Evolutionary conservation across 495 filamentous ascomycete genomes (phyloP).

Genomic region (Talaromyces thailandensis): DNA sequence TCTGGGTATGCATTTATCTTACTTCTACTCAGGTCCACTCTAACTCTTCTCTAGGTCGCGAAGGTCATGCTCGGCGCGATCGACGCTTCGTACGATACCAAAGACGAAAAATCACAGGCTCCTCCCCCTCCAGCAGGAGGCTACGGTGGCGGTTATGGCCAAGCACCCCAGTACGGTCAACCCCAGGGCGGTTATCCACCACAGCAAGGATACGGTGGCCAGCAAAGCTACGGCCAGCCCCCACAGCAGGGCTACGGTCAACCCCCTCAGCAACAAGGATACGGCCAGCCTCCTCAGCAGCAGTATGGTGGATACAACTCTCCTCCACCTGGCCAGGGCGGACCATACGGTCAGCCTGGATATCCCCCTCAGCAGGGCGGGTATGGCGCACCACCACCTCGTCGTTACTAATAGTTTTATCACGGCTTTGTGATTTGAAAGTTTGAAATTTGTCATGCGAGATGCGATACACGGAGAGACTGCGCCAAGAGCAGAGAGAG

Average conservation of each 20-base stretch:
- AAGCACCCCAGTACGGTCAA: background rate
- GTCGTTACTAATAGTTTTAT: background rate
- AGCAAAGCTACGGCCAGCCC: constrained; percentile 16
- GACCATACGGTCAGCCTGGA: background rate
- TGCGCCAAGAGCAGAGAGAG: background rate
- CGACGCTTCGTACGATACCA: constrained; percentile 54
- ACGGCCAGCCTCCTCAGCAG: constrained; percentile 13
- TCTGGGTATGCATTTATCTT: constrained; percentile 40
- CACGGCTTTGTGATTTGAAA: background rate
- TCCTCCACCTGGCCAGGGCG: background rate
- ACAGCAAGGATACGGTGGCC: constrained; percentile 12
- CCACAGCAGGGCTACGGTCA: constrained; percentile 18
- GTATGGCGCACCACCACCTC: background rate
- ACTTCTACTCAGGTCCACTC: background rate
- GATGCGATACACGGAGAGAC: background rate
- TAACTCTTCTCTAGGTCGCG: constrained; percentile 32
- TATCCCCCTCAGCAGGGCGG: constrained; percentile 13
- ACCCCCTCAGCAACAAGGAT: constrained; percentile 13
- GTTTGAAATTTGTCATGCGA: background rate
- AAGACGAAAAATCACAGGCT: constrained; percentile 46
- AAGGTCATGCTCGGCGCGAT: constrained; percentile 67
- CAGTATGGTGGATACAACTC: constrained; percentile 11
- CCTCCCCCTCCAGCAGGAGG: constrained; percentile 13
- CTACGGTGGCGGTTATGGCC: constrained; percentile 5
- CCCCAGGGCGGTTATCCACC: constrained; percentile 9